phyloP scores from a whole-genome alignment of 163 green algal species.

The Trebouxia gelatinosa region DNA sequence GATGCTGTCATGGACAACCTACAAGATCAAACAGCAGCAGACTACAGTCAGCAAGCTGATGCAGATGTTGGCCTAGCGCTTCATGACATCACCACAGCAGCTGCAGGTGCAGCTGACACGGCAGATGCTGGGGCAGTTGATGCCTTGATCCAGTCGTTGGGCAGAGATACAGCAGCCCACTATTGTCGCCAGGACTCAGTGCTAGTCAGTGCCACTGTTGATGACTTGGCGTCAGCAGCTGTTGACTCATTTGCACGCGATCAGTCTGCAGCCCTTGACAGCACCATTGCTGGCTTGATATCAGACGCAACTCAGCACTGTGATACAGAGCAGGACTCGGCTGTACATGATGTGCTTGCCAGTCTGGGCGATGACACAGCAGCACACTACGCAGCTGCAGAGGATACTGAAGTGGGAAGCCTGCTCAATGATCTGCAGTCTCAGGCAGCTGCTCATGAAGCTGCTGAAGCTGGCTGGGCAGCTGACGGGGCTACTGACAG shows the following conservation, averaged over 20 bases:
- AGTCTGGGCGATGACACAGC: not conserved
- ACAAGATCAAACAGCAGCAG: not conserved
- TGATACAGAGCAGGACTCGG: conserved; percentile 10
- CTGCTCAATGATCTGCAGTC: not conserved
- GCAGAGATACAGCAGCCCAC: not conserved
- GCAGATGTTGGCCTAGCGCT: not conserved
- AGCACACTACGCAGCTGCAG: not conserved
- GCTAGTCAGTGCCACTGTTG: conserved; percentile 13
- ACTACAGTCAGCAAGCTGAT: conserved; percentile 3
- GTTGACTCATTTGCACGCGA: not conserved
- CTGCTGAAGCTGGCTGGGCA: not conserved
- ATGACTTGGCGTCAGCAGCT: not conserved
- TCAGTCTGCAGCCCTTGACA: conserved; percentile 5
- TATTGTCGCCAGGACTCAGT: conserved; percentile 6
- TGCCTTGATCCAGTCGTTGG: not conserved
- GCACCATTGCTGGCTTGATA: not conserved
- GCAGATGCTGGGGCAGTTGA: conserved; percentile 8
- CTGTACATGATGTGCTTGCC: not conserved
- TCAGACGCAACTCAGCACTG: not conserved
- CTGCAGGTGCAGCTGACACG: not conserved
- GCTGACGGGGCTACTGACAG: not conserved
- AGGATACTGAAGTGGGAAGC: not conserved
- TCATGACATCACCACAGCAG: not conserved
- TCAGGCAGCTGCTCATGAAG: not conserved
- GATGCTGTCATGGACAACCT: not conserved